Percentiles rank a stretch among this genome's conserved stretches.
These are phyloP conservation scores for Phytophthora sp. DNA, from an alignment of 352 stramenopile species.

Conservation along the genomic window DNA sequence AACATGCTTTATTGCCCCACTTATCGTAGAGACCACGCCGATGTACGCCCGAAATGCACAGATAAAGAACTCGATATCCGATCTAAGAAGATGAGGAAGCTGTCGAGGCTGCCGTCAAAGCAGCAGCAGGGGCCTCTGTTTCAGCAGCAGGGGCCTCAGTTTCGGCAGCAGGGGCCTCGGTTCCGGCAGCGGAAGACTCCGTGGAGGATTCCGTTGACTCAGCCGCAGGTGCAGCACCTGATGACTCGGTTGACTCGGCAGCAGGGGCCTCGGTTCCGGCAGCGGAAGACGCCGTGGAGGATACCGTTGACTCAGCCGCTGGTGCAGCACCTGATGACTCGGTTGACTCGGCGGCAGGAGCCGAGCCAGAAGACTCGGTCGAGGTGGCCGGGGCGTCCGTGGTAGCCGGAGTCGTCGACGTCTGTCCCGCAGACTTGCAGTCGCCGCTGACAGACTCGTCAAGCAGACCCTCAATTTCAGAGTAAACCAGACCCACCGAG, in stretches of 20 bases:
- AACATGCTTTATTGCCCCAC: constrained; percentile 40
- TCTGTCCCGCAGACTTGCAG: constrained; percentile 24
- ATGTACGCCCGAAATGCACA: constrained; percentile 36
- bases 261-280: neutral
- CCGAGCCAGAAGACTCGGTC: constrained; percentile 1
- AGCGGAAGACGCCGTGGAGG: neutral
- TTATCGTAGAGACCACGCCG: constrained; percentile 32
- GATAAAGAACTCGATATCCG: constrained; percentile 33
- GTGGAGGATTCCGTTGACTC: neutral
- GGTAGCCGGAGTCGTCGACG: neutral
- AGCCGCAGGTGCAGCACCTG: neutral
- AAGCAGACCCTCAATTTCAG: constrained; percentile 54
- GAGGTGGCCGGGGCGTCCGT: constrained; percentile 3
- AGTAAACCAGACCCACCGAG: constrained; percentile 52
- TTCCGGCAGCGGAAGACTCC: neutral
- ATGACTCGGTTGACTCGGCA: neutral
- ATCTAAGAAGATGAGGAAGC: constrained; percentile 26
- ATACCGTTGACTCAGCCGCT: neutral
- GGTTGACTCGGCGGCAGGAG: neutral
- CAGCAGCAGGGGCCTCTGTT: constrained; percentile 2
- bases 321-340: neutral
- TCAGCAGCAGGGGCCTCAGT: neutral
- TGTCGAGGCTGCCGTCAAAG: constrained; percentile 1
- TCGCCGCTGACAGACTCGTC: constrained; percentile 34
- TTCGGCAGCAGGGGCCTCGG: neutral